Conservation (phyloP, 352 stramenopile species). For the Lagenidium giganteum region DNA sequence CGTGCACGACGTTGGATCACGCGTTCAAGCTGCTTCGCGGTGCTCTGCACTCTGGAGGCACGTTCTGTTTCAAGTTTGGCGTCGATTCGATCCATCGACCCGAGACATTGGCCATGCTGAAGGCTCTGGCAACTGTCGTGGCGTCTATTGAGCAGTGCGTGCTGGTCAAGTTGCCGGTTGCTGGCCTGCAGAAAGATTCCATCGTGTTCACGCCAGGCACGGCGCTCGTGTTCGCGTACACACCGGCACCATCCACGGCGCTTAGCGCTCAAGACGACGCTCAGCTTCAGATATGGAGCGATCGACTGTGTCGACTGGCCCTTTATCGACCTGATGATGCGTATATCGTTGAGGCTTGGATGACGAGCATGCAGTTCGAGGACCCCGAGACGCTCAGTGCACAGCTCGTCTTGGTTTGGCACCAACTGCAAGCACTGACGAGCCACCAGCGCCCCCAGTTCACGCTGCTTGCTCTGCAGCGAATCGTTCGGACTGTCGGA, state of each 20-base stretch:
- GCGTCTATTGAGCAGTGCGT: conserved; percentile 12
- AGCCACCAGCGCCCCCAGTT: no score
- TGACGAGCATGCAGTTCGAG: conserved; percentile 24
- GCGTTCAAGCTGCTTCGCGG: conserved; percentile 32
- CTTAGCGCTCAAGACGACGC: not conserved
- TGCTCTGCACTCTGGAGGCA: conserved; percentile 30
- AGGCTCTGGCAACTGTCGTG: not conserved
- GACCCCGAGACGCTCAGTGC: conserved; percentile 8
- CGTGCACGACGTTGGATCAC: conserved; percentile 11
- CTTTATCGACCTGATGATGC: conserved; percentile 19
- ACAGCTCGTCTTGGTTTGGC: conserved; percentile 17
- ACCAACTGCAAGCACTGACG: conserved; percentile 15
- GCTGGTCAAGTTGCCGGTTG: conserved; percentile 20
- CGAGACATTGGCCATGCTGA: conserved; percentile 6
- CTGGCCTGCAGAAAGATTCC: conserved; percentile 19
- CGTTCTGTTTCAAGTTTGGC: conserved; percentile 37
- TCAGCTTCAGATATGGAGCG: conserved; percentile 9
- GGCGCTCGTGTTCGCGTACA: conserved; percentile 30
- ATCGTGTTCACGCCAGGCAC: conserved; percentile 32
- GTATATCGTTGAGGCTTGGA: conserved; percentile 27
- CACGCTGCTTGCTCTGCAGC: conserved; percentile 5
- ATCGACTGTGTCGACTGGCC: conserved; percentile 23
- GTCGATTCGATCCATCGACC: no score
- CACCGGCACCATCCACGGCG: no score
- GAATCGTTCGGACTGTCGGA: conserved; percentile 1